Percentiles rank a stretch among this genome's conserved stretches.
Conservation (phyloP, 176 grass and related monocot genomes). For the Avena insularis region DNA sequence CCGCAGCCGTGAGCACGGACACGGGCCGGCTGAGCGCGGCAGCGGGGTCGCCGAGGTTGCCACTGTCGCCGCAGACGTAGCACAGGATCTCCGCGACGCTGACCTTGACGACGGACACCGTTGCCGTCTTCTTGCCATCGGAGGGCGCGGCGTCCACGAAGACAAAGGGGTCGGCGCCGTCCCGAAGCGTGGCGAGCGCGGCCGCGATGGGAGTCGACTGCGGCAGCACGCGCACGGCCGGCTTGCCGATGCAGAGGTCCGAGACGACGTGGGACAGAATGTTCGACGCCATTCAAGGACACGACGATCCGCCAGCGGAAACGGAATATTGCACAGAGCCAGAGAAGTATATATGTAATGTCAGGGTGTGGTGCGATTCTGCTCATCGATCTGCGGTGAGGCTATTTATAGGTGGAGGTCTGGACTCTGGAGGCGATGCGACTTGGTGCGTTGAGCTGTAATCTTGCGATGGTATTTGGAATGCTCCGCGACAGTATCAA, state of each 20-base stretch:
- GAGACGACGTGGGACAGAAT: slow-evolving; percentile 71
- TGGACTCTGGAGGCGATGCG: not conserved
- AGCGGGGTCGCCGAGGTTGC: slow-evolving; percentile 45
- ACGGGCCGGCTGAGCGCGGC: slow-evolving; percentile 52
- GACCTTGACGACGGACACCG: slow-evolving; percentile 49
- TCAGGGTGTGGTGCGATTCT: not conserved
- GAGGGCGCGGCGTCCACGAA: slow-evolving; percentile 41
- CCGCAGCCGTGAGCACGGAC: slow-evolving; percentile 49
- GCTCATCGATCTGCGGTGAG: not conserved
- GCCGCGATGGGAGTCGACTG: slow-evolving; percentile 56
- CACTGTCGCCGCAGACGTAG: slow-evolving; percentile 62
- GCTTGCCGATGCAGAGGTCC: slow-evolving; percentile 97
- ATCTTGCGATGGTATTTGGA: slow-evolving; percentile 5
- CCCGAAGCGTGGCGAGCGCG: slow-evolving; percentile 51
- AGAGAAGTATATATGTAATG: not conserved
- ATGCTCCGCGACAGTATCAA: not conserved
- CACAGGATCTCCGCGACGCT: slow-evolving; percentile 71
- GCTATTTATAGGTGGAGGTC: slow-evolving; percentile 11
- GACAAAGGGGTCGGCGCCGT: slow-evolving; percentile 50
- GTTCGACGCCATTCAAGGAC: slow-evolving; percentile 64
- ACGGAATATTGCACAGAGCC: not conserved
- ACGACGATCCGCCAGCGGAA: not conserved
- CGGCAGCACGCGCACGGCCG: slow-evolving; percentile 62
- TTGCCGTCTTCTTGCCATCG: slow-evolving; percentile 21
- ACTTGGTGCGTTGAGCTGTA: slow-evolving; percentile 9